phyloP scores from a whole-genome alignment of 768 basidiomycete genomes.

The Rhodosporidiobolus sp. region DNA sequence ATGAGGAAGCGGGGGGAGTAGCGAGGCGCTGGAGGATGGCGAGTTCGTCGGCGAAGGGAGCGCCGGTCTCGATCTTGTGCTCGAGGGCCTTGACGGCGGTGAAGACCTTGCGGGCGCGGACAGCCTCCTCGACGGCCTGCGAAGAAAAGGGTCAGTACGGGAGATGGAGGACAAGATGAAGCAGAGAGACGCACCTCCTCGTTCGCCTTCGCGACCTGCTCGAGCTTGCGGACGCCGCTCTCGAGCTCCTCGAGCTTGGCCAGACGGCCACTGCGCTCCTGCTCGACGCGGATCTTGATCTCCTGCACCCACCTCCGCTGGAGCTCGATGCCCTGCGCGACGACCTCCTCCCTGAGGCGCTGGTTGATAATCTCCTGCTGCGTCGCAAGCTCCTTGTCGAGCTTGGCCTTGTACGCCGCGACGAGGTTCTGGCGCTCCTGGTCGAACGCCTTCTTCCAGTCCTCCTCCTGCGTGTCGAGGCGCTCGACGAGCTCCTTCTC shows the following conservation, averaged over 20 bases:
- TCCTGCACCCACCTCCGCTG: slow-evolving; percentile 96
- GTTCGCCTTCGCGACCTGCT: slow-evolving; percentile 87
- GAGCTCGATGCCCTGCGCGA: slow-evolving; percentile 94
- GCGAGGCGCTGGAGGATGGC: slow-evolving; percentile 69
- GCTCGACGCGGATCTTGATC: slow-evolving; percentile 90
- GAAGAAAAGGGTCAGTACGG: slow-evolving; percentile 35
- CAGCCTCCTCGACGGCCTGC: slow-evolving; percentile 72
- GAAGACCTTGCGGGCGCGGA: slow-evolving; percentile 87
- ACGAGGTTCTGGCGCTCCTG: slow-evolving; percentile 70
- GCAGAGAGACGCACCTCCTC: slow-evolving; percentile 45
- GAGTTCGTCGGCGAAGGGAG: slow-evolving; percentile 86
- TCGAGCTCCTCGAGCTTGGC: slow-evolving; percentile 92
- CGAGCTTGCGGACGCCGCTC: slow-evolving; percentile 81
- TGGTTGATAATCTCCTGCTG: slow-evolving; percentile 93
- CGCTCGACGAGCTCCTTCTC: slow-evolving; percentile 83
- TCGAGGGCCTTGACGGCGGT: slow-evolving; percentile 73
- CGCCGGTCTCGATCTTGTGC: slow-evolving; percentile 50
- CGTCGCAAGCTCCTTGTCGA: slow-evolving; percentile 75
- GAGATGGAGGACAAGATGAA: not conserved
- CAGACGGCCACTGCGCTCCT: slow-evolving; percentile 91
- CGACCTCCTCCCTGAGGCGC: slow-evolving; percentile 87
- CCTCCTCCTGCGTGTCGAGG: slow-evolving; percentile 78
- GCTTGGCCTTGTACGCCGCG: slow-evolving; percentile 75
- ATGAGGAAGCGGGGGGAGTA: not conserved
- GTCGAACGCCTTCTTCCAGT: slow-evolving; percentile 75